Evolutionary conservation across 1,284 basidiomycete species (phyloP).

Genomic region (Mycosarcoma maydis): DNA sequence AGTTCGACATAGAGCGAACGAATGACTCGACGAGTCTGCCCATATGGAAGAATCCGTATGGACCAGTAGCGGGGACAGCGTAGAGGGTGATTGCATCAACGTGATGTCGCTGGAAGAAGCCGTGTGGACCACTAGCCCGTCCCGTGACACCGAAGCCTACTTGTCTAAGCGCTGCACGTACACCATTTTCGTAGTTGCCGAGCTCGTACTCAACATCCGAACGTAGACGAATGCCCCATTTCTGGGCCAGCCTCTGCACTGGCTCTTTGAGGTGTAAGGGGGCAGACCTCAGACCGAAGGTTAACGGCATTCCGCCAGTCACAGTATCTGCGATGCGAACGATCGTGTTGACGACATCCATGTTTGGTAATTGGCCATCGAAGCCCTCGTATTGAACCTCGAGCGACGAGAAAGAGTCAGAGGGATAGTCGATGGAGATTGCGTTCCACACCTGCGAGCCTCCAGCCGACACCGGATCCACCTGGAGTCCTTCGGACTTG

Average conservation of each 20-base stretch:
- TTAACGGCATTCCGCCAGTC: conserved; percentile 68
- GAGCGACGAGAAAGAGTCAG: conserved; percentile 93
- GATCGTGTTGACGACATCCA: conserved; percentile 89
- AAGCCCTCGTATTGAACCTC: conserved; percentile 93
- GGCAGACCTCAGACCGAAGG: conserved; percentile 5
- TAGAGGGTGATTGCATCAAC: conserved; percentile 94
- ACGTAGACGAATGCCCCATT: conserved; percentile 1
- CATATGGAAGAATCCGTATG: conserved; percentile 92
- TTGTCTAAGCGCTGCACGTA: conserved; percentile 20
- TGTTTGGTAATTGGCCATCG: conserved; percentile 93
- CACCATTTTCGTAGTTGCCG: conserved; percentile 24
- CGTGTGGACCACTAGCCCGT: conserved; percentile 49
- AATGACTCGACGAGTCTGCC: conserved; percentile 70
- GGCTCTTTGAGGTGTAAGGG: conserved; percentile 12
- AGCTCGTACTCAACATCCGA: conserved; percentile 30
- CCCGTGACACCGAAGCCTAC: conserved; percentile 22
- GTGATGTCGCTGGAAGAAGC: conserved; percentile 75
- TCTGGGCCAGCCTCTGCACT: conserved; percentile 6
- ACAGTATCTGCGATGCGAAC: conserved; percentile 77
- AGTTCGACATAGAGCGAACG: conserved; percentile 61
- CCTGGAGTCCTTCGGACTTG: conserved; percentile 74
- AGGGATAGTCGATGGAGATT: conserved; percentile 91
- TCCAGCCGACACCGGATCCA: conserved; percentile 71
- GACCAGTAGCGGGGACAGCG: conserved; percentile 84
- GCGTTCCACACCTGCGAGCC: conserved; percentile 78